Conservation (phyloP, 2,329 filamentous ascomycete genomes). For the Clarireedia homoeocarpa region DNA sequence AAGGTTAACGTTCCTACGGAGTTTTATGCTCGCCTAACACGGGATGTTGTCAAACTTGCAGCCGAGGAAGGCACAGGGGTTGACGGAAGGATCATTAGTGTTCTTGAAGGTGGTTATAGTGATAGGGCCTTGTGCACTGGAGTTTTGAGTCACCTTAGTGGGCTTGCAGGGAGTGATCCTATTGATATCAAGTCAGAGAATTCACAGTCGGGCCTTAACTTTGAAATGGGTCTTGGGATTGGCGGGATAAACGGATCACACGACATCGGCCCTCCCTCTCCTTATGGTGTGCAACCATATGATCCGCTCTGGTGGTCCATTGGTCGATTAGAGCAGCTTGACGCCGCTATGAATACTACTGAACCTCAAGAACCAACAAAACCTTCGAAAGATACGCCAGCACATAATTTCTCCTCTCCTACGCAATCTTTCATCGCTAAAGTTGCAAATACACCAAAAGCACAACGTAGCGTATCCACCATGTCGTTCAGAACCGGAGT, state of each 20-base stretch:
- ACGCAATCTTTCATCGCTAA: conserved; percentile 84
- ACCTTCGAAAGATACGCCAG: conserved; percentile 41
- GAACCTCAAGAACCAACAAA: conserved; percentile 45
- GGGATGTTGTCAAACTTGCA: conserved; percentile 75
- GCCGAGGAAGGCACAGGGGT: conserved; percentile 70
- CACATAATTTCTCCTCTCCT: conserved; percentile 74
- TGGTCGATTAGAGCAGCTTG: conserved; percentile 59
- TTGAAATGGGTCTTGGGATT: conserved; percentile 50
- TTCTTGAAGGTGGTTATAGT: conserved; percentile 93
- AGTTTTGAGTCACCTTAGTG: conserved; percentile 82
- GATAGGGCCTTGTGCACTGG: conserved; percentile 84
- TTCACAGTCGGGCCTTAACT: conserved; percentile 40
- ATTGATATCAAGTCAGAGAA: conserved; percentile 32
- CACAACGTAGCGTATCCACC: conserved; percentile 56
- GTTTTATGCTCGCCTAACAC: conserved; percentile 87
- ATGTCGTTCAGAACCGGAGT: conserved; percentile 33
- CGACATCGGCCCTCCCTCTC: conserved; percentile 6
- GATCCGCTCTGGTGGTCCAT: conserved; percentile 66
- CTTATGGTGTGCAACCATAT: conserved; percentile 38
- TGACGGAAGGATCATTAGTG: conserved; percentile 82
- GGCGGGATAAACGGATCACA: conserved; percentile 32
- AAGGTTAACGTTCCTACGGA: conserved; percentile 93
- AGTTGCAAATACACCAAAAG: conserved; percentile 54
- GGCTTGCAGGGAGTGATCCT: conserved; percentile 55
- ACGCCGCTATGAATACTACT: conserved; percentile 46